phyloP scores from a whole-genome alignment of 805 yeast species.

The Ogataea methylovora region DNA sequence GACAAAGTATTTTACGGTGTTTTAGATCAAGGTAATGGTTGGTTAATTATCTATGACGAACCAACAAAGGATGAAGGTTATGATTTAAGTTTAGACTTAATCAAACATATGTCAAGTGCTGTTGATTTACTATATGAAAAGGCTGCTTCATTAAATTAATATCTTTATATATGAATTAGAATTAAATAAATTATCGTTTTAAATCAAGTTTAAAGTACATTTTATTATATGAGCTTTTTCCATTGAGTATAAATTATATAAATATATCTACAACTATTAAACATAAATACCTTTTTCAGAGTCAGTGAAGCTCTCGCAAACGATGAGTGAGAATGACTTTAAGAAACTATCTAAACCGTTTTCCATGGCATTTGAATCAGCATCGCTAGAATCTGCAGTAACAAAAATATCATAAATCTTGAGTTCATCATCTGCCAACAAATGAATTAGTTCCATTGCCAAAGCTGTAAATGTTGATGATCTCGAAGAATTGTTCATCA shows the following conservation, averaged over 20 bases:
- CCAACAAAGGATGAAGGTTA: constrained; percentile 85
- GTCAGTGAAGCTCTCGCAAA: constrained; percentile 22
- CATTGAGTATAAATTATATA: not conserved
- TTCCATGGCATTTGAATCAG: constrained; percentile 46
- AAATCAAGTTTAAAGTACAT: too few relatives aligned
- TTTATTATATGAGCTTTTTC: too few relatives aligned
- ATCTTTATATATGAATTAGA: not conserved
- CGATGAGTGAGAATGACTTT: constrained; percentile 55
- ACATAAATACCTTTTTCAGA: constrained; percentile 33
- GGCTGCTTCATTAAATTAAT: constrained; percentile 72
- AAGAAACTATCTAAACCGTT: constrained; percentile 26
- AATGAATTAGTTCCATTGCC: constrained; percentile 54
- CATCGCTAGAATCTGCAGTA: constrained; percentile 47
- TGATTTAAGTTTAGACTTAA: constrained; percentile 77
- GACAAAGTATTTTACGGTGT: constrained; percentile 96
- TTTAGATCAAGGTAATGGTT: constrained; percentile 96
- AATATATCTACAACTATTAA: constrained; percentile 2
- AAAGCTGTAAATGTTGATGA: too few relatives aligned
- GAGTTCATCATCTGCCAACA: constrained; percentile 61
- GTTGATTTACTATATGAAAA: constrained; percentile 91
- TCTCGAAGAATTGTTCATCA: constrained; percentile 25
- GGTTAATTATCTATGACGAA: constrained; percentile 87
- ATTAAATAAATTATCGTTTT: not conserved
- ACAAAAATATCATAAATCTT: constrained; percentile 57
- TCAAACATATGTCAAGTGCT: constrained; percentile 78